Evolutionary conservation across 108 stramenopile species (phyloP).

Genomic region (Pseudonitzschia delicatissima): DNA sequence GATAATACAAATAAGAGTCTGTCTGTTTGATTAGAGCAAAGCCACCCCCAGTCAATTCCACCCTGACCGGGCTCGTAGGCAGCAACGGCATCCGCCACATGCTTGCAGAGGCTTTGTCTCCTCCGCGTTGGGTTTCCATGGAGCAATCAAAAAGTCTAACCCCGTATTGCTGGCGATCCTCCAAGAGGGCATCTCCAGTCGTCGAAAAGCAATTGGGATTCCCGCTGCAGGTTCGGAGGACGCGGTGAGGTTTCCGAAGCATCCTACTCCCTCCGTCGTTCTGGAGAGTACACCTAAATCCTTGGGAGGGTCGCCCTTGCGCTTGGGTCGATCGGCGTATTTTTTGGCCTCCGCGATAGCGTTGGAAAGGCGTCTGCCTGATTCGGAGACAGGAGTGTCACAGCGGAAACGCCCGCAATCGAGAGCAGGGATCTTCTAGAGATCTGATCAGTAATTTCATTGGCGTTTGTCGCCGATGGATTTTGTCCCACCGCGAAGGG

Average conservation of each 20-base stretch:
- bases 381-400: neutral
- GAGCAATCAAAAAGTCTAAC: constrained; percentile 63
- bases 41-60: constrained; percentile 74
- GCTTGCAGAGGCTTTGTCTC: constrained; percentile 17
- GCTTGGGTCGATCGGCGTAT: constrained; percentile 81
- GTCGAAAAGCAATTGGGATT: constrained; percentile 90
- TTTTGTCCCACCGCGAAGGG: too few relatives aligned
- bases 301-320: constrained; percentile 64
- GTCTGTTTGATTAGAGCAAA: constrained; percentile 47
- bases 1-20: constrained; percentile 53
- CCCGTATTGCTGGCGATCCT: constrained; percentile 36
- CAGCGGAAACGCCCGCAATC: neutral
- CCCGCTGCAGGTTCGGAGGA: constrained; percentile 55
- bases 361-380: constrained; percentile 49
- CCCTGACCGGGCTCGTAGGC: constrained; percentile 63
- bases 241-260: constrained; percentile 27
- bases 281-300: constrained; percentile 65
- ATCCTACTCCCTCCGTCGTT: constrained; percentile 51
- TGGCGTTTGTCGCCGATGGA: too few relatives aligned
- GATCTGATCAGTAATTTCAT: too few relatives aligned
- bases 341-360: constrained; percentile 45
- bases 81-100: constrained; percentile 30
- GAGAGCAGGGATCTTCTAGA: neutral
- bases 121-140: constrained; percentile 53
- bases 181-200: constrained; percentile 48